Conservation (phyloP, 345 rosid species). For the Bruguiera gymnorhiza region DNA sequence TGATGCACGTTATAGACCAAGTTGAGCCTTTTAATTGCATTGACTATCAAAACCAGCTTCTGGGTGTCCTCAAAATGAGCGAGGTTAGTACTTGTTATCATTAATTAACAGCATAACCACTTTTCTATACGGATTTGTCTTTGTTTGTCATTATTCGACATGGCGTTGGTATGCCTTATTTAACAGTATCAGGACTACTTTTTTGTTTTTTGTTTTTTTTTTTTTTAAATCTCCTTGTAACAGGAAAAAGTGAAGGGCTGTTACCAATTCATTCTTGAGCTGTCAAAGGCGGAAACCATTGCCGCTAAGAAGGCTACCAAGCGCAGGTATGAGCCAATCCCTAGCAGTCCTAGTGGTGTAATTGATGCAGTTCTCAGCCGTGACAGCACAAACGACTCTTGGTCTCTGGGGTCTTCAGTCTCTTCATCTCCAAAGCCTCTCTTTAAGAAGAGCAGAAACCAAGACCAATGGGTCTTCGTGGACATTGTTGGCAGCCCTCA, state of each 20-base stretch:
- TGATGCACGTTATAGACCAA: constrained; percentile 37
- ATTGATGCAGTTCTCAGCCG: constrained; percentile 25
- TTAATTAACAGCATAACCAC: too few species aligned
- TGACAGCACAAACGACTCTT: constrained; percentile 30
- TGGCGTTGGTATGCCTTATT: not conserved
- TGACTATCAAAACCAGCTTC: constrained; percentile 26
- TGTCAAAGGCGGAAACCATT: not conserved
- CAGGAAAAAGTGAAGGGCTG: constrained; percentile 25
- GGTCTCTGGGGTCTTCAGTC: constrained; percentile 20
- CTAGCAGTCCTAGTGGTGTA: constrained; percentile 32
- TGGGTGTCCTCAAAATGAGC: constrained; percentile 21
- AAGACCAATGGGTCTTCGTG: constrained; percentile 36
- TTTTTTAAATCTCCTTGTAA: not conserved
- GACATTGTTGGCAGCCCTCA: constrained; percentile 38
- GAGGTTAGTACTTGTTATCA: constrained; percentile 9
- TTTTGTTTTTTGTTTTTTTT: not conserved
- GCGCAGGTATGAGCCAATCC: constrained; percentile 16
- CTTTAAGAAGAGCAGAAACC: constrained; percentile 55
- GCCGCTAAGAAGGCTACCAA: constrained; percentile 1
- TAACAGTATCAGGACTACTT: not conserved
- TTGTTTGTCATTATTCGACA: not conserved
- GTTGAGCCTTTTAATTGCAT: constrained; percentile 24
- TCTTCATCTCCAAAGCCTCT: constrained; percentile 34
- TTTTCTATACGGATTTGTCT: too few species aligned
- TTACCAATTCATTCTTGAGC: constrained; percentile 18